Evolutionary conservation across 1,139 yeast species (phyloP).

Genomic region (Scheffersomyces illinoinensis): DNA sequence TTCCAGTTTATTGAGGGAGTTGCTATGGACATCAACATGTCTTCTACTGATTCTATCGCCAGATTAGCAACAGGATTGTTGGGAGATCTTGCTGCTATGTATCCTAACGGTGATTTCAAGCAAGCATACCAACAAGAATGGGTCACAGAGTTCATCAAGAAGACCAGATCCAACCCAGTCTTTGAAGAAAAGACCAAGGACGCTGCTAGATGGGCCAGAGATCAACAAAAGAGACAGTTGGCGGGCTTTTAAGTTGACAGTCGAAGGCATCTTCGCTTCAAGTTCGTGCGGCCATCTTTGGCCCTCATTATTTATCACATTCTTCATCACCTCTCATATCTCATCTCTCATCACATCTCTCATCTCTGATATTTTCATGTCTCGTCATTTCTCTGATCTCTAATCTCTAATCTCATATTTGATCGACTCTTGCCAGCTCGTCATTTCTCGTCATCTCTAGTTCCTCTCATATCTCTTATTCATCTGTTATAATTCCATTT

Average conservation of each 20-base stretch:
- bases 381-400: slow-evolving; percentile 7
- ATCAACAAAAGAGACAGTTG: slow-evolving; percentile 68
- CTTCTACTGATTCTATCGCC: slow-evolving; percentile 63
- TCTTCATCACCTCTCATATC: not conserved
- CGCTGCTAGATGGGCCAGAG: slow-evolving; percentile 96
- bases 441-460: slow-evolving; percentile 11
- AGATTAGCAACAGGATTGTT: slow-evolving; percentile 83
- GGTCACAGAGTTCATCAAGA: slow-evolving; percentile 76
- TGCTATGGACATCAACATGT: slow-evolving; percentile 59
- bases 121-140: slow-evolving; percentile 68
- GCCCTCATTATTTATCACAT: not conserved
- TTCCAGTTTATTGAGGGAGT: slow-evolving; percentile 67
- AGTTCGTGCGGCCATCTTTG: not conserved
- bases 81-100: slow-evolving; percentile 92
- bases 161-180: slow-evolving; percentile 62
- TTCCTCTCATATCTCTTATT: slow-evolving; percentile 7
- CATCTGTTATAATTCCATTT: slow-evolving; percentile 8
- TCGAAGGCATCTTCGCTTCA: slow-evolving; percentile 3
- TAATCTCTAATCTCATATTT: slow-evolving; percentile 7
- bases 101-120: slow-evolving; percentile 70
- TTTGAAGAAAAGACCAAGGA: slow-evolving; percentile 72
- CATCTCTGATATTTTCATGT: slow-evolving; percentile 1
- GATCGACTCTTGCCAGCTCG: no score
- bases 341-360: slow-evolving; percentile 10
- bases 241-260: slow-evolving; percentile 3